Evolutionary conservation across 768 basidiomycete genomes (phyloP).

Genomic region (Russula olivacea): DNA sequence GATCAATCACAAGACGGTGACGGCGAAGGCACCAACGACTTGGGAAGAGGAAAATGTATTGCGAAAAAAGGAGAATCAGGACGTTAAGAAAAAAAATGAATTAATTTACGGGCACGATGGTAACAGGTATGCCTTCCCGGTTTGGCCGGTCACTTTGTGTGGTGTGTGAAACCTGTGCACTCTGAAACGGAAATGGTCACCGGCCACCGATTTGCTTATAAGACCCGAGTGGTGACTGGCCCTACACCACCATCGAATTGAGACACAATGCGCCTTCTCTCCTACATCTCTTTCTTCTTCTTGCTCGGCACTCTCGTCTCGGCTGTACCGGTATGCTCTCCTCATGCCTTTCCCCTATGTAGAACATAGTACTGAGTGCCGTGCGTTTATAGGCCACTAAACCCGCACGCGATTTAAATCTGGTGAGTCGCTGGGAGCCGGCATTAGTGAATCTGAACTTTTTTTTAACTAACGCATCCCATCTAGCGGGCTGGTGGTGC

Average conservation of each 20-base stretch:
- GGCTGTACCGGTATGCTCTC: constrained; percentile 3
- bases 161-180: no score
- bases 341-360: not conserved
- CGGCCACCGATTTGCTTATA: not conserved
- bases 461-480: not conserved
- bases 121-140: no score
- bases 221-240: no score
- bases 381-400: not conserved
- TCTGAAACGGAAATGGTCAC: no score
- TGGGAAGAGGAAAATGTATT: not conserved
- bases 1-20: not conserved
- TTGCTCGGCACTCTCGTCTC: constrained; percentile 3
- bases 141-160: no score
- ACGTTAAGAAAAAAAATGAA: not conserved
- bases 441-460: not conserved
- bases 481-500: not conserved
- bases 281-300: constrained; percentile 1
- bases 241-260: no score
- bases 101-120: not conserved
- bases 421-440: constrained; percentile 2
- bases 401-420: not conserved
- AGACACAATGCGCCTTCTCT: constrained; percentile 6
- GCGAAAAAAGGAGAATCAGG: not conserved
- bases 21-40: not conserved
- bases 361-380: not conserved